Evolutionary conservation across 805 yeast species (phyloP).

Genomic region (Cyberlindnera xishuangbannaensis): DNA sequence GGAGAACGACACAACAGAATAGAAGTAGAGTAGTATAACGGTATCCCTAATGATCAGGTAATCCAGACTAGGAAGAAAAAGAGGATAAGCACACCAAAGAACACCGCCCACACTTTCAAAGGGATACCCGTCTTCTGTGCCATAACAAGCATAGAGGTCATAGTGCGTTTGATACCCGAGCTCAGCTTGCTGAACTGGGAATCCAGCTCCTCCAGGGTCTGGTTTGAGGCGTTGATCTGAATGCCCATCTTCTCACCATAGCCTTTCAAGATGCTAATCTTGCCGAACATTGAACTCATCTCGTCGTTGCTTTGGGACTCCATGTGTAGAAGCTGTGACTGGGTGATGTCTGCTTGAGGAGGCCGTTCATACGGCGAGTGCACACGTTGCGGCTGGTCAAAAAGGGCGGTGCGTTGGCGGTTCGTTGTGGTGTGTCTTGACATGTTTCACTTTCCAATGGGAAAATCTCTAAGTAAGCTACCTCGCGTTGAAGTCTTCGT

Average conservation of each 20-base stretch:
- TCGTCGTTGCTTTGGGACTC: slow-evolving; percentile 66
- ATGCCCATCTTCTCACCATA: slow-evolving; percentile 56
- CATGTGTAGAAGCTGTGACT: slow-evolving; percentile 48
- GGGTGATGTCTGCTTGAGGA: slow-evolving; percentile 37
- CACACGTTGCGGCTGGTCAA: slow-evolving; percentile 26
- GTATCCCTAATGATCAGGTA: slow-evolving; percentile 1
- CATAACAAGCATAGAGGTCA: slow-evolving; percentile 53
- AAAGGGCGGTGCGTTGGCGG: slow-evolving; percentile 19
- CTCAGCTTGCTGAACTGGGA: slow-evolving; percentile 43
- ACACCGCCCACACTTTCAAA: slow-evolving; percentile 53
- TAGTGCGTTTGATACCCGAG: slow-evolving; percentile 43
- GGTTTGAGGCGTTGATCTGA: slow-evolving; percentile 51
- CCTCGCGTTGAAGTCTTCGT: too few relatives aligned
- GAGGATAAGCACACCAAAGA: slow-evolving; percentile 42
- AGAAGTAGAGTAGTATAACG: neutral
- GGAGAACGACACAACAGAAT: too few relatives aligned
- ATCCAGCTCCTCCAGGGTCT: slow-evolving; percentile 37
- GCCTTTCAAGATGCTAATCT: slow-evolving; percentile 49
- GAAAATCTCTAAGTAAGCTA: too few relatives aligned
- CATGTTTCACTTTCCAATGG: too few relatives aligned
- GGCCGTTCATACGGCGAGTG: slow-evolving; percentile 39
- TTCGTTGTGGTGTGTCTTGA: slow-evolving; percentile 5
- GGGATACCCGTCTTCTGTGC: slow-evolving; percentile 61
- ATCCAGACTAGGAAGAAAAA: slow-evolving; percentile 49
- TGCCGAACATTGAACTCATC: slow-evolving; percentile 45